Base-by-base conservation (phyloP, 2,329 filamentous ascomycete species). In the Pseudogymnoascus verrucosus region DNA sequence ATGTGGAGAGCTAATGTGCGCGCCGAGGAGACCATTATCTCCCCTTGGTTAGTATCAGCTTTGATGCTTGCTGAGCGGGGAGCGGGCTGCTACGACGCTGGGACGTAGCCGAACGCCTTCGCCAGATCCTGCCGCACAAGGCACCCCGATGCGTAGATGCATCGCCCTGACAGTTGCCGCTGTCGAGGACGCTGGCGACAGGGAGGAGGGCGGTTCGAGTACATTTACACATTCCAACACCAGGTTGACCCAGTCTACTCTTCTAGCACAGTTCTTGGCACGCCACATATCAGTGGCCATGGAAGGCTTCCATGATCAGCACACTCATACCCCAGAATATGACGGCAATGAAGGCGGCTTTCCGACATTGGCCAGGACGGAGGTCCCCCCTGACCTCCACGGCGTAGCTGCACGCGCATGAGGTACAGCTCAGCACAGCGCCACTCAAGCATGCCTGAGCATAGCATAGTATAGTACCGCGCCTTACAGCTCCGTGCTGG, bases 281-380 rank as follows among this genome's bases (percentile, higher is more conserved):
- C 4, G 26, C n/a, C 26, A 11, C 51, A 12, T 19, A 10, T 34
- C 19, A 57, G 28, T 19, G 26, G 26, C 51, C 8, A 57, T 57
- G n/a, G 51, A 34, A 57, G 28, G 28, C 28, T 57, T 57, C 51
- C 51, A 57, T 57, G 28, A 57, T 57, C 51, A 34, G 26, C 51
- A 57, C n/a, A 34, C 28, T 34, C 28, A 34, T 21, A 21, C n/a
- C 51, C 51, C 16, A 21, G 51, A 34, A n/a, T 57, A 34, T 34
- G 51, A 57, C 28, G 16, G 51, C 28, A 34, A 34, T 4, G 28
- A 19, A 57, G n/a, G 28, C 28, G 28, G 51, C 28, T 14, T 57
- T 57, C n/a, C 19, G 28, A 34, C 51, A 57, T 34, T 34, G 28
- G 51, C 28, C 12, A 57, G n/a, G 28, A 19, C 2, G 7, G n/a